phyloP scores from a whole-genome alignment of 192 early-diverging fungal species.

The Spizellomyces punctatus region DNA sequence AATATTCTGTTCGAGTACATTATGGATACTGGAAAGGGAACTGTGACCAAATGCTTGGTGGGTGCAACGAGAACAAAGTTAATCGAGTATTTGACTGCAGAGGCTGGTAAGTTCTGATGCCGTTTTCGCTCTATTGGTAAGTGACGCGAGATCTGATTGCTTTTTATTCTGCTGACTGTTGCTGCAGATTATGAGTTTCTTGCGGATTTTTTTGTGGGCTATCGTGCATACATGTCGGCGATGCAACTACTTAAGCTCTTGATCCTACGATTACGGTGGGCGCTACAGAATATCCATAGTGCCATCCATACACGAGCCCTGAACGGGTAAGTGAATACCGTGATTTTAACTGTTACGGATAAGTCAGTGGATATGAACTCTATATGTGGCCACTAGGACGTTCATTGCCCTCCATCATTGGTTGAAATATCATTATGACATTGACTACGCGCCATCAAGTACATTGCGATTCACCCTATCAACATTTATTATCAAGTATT shows the following conservation, averaged over 20 bases:
- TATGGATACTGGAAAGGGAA: slow-evolving; percentile 13
- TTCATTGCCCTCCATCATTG: slow-evolving; percentile 11
- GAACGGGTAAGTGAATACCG: not conserved
- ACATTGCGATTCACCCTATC: slow-evolving; percentile 5
- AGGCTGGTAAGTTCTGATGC: slow-evolving; percentile 13
- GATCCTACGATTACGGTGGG: slow-evolving; percentile 3
- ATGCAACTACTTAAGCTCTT: slow-evolving; percentile 9
- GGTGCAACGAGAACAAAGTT: slow-evolving; percentile 15
- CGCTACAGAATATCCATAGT: not conserved
- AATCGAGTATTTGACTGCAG: slow-evolving; percentile 23
- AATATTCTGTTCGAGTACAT: slow-evolving; percentile 26
- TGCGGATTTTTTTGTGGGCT: slow-evolving; percentile 25
- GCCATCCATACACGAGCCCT: not conserved
- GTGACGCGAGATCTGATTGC: not conserved
- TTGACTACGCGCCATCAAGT: slow-evolving; percentile 15
- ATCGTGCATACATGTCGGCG: slow-evolving; percentile 21
- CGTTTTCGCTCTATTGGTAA: no score
- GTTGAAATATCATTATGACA: slow-evolving; percentile 14
- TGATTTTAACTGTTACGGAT: not conserved
- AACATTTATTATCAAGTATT: slow-evolving; percentile 10
- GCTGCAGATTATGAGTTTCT: slow-evolving; percentile 16
- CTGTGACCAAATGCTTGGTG: slow-evolving; percentile 12
- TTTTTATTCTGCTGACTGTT: not conserved
- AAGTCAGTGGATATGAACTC: not conserved
- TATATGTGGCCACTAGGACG: not conserved